These are phyloP conservation scores for Punctularia strigosozonata DNA, from an alignment of 768 basidiomycete species.

Conservation along the genomic window DNA sequence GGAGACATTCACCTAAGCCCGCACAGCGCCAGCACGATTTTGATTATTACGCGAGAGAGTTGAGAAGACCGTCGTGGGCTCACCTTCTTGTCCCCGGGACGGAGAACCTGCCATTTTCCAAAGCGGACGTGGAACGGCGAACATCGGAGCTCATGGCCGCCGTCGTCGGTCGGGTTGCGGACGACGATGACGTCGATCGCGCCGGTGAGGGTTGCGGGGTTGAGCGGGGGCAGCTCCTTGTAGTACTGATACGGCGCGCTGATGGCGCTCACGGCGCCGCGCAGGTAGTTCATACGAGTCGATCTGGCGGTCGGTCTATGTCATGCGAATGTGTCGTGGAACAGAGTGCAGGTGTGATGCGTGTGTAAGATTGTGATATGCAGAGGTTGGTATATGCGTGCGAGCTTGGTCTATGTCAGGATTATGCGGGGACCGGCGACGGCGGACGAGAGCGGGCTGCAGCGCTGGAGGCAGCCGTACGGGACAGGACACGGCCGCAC, in stretches of 20 bases:
- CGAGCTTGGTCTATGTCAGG: not conserved
- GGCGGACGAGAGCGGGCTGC: not conserved
- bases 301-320: not conserved
- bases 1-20: conserved; percentile 66
- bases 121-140: conserved; percentile 97
- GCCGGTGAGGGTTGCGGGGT: conserved; percentile 93
- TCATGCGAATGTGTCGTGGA: not conserved
- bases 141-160: conserved; percentile 65
- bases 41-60: not conserved
- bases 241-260: conserved; percentile 86
- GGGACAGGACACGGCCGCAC: not conserved
- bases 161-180: conserved; percentile 51
- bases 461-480: not conserved
- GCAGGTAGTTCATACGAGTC: conserved; percentile 68
- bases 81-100: conserved; percentile 91
- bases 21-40: not conserved
- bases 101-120: conserved; percentile 91
- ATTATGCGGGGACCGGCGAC: not conserved
- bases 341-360: not conserved
- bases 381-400: not conserved
- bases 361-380: not conserved
- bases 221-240: conserved; percentile 75
- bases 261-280: conserved; percentile 76
- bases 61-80: conserved; percentile 7
- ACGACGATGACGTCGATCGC: conserved; percentile 99